These are phyloP conservation scores for Quercus agrifolia DNA, from an alignment of 306 rosid genomes.

Conservation along the genomic window DNA sequence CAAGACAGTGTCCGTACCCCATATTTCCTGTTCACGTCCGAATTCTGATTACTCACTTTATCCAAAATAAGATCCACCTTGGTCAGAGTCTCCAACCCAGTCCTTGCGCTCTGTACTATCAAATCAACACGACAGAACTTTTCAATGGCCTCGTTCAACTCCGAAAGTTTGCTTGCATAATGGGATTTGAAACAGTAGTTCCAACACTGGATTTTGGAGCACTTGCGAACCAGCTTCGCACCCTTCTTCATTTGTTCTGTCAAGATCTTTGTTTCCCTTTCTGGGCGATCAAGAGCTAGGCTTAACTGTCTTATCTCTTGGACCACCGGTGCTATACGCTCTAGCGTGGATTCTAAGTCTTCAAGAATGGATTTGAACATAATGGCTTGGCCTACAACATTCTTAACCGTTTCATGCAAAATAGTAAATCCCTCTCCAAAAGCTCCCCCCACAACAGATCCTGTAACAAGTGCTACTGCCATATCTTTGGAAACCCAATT, in stretches of 20 bases:
- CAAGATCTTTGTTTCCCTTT: background rate
- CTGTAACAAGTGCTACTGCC: constrained; percentile 10
- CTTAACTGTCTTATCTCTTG: constrained; percentile 3
- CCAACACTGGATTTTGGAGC: background rate
- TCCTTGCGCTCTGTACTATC: constrained; percentile 1
- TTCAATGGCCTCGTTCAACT: background rate
- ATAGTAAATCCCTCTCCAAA: background rate
- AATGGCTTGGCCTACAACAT: background rate
- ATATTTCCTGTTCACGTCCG: background rate
- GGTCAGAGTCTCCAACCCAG: background rate
- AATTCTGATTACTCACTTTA: too few species aligned
- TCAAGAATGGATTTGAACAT: constrained; percentile 11
- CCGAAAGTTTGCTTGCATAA: constrained; percentile 9
- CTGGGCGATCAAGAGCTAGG: background rate
- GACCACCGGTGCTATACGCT: background rate
- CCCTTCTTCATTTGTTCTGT: background rate
- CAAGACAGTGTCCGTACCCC: background rate
- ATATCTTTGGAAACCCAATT: background rate
- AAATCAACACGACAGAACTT: background rate
- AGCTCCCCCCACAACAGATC: background rate
- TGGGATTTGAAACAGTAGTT: background rate
- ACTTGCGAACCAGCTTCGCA: background rate
- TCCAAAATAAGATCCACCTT: background rate
- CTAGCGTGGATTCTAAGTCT: background rate
- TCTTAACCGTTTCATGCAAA: background rate